Percentiles rank a stretch among this genome's conserved stretches.
Conservation (phyloP, 345 rosid species). For the Brassica cretica region DNA sequence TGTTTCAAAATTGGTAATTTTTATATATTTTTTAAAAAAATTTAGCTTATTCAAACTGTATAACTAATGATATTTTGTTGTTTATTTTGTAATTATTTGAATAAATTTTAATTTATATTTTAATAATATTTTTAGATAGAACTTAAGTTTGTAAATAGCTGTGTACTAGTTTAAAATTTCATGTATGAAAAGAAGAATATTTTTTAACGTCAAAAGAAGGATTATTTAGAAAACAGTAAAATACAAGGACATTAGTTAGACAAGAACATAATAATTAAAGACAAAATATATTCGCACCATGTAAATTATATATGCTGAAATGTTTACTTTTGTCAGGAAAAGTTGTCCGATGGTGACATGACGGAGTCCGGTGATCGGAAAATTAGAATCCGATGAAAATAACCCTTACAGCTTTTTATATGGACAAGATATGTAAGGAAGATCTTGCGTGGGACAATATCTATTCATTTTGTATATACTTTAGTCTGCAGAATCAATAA, state of each 20-base stretch:
- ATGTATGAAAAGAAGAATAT: no score
- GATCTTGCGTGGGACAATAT: conserved; percentile 33
- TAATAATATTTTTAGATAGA: no score
- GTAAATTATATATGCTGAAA: not conserved
- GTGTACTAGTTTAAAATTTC: no score
- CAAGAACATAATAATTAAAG: conserved; percentile 11
- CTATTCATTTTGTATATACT: conserved; percentile 6
- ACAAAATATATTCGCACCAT: not conserved
- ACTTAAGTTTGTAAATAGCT: no score
- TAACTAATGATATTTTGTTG: no score
- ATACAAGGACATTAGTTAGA: conserved; percentile 4
- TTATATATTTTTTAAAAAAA: no score
- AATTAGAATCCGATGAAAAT: conserved; percentile 17
- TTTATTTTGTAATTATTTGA: no score
- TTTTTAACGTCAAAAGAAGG: no score
- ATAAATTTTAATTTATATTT: no score
- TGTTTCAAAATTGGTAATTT: no score
- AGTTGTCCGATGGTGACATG: conserved; percentile 22
- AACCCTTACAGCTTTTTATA: not conserved
- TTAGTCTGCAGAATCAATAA: conserved; percentile 23
- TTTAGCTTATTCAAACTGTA: no score
- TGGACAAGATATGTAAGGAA: conserved; percentile 24
- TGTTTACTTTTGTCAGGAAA: conserved; percentile 20
- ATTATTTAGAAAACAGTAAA: not conserved
- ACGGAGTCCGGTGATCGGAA: conserved; percentile 15